phyloP scores from a whole-genome alignment of 352 stramenopile genomes.

The Pythium sp. region DNA sequence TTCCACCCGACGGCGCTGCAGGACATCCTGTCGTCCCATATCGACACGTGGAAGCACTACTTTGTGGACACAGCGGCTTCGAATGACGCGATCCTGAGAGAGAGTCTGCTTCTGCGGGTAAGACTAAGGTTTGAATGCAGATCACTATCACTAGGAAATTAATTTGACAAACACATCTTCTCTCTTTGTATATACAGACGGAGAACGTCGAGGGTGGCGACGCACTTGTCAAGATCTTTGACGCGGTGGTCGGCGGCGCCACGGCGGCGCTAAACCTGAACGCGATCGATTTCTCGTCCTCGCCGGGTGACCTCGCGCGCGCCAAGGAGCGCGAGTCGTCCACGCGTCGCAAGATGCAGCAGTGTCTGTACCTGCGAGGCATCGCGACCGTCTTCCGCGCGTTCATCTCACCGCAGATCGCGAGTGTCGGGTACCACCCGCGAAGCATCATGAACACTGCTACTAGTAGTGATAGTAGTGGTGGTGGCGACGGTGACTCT shows the following conservation, averaged over 20 bases:
- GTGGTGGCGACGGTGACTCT: neutral
- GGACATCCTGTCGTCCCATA: slow-evolving; percentile 59
- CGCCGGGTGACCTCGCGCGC: slow-evolving; percentile 27
- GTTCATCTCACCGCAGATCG: slow-evolving; percentile 44
- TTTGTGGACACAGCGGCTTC: slow-evolving; percentile 58
- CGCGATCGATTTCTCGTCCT: slow-evolving; percentile 42
- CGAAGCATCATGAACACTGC: slow-evolving; percentile 23
- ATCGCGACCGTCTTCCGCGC: slow-evolving; percentile 41
- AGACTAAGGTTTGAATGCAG: neutral
- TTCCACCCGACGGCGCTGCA: slow-evolving; percentile 60
- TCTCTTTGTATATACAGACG: slow-evolving; percentile 25
- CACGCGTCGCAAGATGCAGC: slow-evolving; percentile 41
- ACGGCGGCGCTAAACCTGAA: slow-evolving; percentile 45
- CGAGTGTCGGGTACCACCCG: slow-evolving; percentile 38
- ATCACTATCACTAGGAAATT: neutral
- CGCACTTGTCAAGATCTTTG: slow-evolving; percentile 44
- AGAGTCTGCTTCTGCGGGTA: slow-evolving; percentile 46
- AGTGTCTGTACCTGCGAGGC: slow-evolving; percentile 58
- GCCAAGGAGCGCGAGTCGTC: slow-evolving; percentile 30
- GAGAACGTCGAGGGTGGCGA: slow-evolving; percentile 52
- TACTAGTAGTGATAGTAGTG: neutral
- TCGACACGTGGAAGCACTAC: slow-evolving; percentile 62
- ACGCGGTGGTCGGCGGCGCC: slow-evolving; percentile 37
- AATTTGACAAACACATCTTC: neutral
- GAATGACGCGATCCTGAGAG: slow-evolving; percentile 51